A percentile compares a stretch with the other conserved stretches of the same genome.
phyloP scores from a whole-genome alignment of 2,329 filamentous ascomycete species.

The Verticillium isaacii region DNA sequence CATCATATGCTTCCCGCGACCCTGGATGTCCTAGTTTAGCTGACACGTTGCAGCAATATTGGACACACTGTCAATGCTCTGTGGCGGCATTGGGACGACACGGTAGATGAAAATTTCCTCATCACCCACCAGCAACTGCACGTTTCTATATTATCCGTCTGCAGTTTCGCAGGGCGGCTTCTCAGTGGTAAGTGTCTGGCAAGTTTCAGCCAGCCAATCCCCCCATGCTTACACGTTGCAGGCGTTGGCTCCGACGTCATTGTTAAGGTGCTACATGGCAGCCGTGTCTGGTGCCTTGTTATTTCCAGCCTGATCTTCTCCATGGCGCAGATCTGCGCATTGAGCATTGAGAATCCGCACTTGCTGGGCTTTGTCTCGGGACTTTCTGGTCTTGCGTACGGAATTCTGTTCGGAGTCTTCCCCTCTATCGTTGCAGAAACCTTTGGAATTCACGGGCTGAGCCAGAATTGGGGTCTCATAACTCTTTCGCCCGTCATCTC shows the following conservation, averaged over 20 bases:
- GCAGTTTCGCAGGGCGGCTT: constrained; percentile 79
- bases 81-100: constrained; percentile 80
- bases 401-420: constrained; percentile 89
- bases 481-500: constrained; percentile 82
- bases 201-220: not conserved
- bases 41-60: constrained; percentile 66
- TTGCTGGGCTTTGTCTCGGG: constrained; percentile 73
- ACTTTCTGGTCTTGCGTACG: constrained; percentile 84
- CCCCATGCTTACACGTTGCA: constrained; percentile 18
- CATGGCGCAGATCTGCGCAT: constrained; percentile 70
- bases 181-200: constrained; percentile 54
- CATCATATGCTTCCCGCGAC: not conserved
- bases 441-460: constrained; percentile 84
- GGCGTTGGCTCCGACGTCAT: constrained; percentile 89
- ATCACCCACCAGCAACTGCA: constrained; percentile 82
- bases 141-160: constrained; percentile 87
- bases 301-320: constrained; percentile 74
- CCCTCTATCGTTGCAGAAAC: constrained; percentile 85
- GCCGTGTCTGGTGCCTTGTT: constrained; percentile 87
- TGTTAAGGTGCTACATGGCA: constrained; percentile 73
- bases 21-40: not conserved
- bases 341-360: constrained; percentile 72
- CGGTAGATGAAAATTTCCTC: constrained; percentile 68
- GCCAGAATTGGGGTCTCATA: constrained; percentile 96
- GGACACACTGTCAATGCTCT: constrained; percentile 84